These are phyloP conservation scores for Aspergillus sp. DNA, from an alignment of 2,329 filamentous ascomycete genomes.

Conservation along the genomic window DNA sequence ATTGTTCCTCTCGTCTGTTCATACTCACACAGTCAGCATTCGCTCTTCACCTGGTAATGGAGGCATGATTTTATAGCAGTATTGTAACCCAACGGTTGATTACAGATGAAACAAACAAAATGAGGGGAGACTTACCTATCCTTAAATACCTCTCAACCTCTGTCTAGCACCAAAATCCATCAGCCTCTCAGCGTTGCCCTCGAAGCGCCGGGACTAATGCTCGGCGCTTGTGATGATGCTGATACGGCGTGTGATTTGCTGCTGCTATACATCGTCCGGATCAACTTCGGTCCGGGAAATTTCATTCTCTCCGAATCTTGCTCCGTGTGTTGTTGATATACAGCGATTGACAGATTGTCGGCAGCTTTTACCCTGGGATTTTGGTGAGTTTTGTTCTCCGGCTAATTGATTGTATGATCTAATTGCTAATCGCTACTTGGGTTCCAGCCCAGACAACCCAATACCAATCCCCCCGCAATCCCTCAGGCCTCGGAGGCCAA, in stretches of 20 bases:
- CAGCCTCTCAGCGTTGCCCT: not conserved
- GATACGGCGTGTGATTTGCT: not conserved
- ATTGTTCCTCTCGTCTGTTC: slow-evolving; percentile 8
- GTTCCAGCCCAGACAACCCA: no score
- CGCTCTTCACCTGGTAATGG: slow-evolving; percentile 41
- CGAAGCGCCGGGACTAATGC: slow-evolving; percentile 2
- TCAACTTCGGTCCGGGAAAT: slow-evolving; percentile 1
- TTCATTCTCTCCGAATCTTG: slow-evolving; percentile 2
- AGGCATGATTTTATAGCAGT: slow-evolving; percentile 31
- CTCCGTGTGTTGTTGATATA: not conserved
- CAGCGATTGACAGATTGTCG: slow-evolving; percentile 4
- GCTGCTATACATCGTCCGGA: not conserved
- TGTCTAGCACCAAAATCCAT: not conserved
- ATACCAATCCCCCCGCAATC: not conserved
- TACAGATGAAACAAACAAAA: not conserved
- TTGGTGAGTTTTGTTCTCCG: not conserved
- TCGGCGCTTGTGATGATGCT: slow-evolving; percentile 2
- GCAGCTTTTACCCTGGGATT: not conserved
- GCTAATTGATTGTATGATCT: not conserved
- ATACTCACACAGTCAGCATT: slow-evolving; percentile 41
- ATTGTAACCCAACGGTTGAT: not conserved
- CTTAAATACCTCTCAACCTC: not conserved
- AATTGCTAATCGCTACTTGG: not conserved
- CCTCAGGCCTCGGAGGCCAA: not conserved
- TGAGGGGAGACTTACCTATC: not conserved